Conservation (phyloP, 1,139 yeast species). For the Kurtzmaniella quercitrusa region DNA sequence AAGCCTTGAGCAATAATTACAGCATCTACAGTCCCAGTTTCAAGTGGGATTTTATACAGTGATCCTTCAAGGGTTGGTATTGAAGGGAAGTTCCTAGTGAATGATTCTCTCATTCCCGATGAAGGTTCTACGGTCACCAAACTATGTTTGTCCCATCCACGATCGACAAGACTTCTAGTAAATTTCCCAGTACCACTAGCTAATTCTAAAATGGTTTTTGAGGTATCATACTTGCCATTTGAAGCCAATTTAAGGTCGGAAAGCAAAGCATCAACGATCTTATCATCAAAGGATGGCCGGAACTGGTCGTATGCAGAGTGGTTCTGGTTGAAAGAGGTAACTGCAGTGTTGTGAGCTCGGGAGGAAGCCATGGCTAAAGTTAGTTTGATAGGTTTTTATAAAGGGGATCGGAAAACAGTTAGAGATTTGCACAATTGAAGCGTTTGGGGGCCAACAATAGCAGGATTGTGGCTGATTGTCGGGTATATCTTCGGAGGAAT, state of each 20-base stretch:
- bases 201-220: constrained; percentile 43
- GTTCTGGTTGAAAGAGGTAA: constrained; percentile 49
- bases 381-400: background rate
- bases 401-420: background rate
- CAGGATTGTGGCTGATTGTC: background rate
- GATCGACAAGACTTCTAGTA: constrained; percentile 41
- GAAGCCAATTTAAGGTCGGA: constrained; percentile 28
- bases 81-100: constrained; percentile 45
- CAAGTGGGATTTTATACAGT: constrained; percentile 47
- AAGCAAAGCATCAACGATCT: constrained; percentile 47
- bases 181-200: constrained; percentile 70
- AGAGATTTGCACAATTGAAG: background rate
- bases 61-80: constrained; percentile 38
- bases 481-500: background rate
- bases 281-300: constrained; percentile 51
- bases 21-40: constrained; percentile 44
- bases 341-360: constrained; percentile 31
- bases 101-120: constrained; percentile 52
- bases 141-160: constrained; percentile 31
- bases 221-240: constrained; percentile 14
- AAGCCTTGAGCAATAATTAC: constrained; percentile 63
- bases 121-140: constrained; percentile 56
- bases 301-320: constrained; percentile 51
- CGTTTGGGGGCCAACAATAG: background rate
- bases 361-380: constrained; percentile 1